These are phyloP conservation scores for Rhododendron ovatum DNA, from an alignment of 148 eudicot species.

Conservation along the genomic window DNA sequence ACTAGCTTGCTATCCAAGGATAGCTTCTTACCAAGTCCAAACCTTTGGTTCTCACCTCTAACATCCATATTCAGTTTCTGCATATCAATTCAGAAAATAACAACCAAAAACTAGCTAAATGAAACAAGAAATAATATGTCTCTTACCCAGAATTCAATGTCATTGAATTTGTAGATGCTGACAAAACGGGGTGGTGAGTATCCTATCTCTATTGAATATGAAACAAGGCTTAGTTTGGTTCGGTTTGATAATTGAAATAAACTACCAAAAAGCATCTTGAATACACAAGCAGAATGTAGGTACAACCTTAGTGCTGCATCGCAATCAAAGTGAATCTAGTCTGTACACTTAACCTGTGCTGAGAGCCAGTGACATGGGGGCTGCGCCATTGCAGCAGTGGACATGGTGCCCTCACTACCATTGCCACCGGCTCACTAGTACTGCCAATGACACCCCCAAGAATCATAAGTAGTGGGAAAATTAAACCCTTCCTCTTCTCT, in stretches of 20 bases:
- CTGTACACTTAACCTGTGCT: too few relatives aligned
- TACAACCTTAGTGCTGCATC: background rate
- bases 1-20: conserved; percentile 60
- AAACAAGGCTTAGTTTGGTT: background rate
- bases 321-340: too few relatives aligned
- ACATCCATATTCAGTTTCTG: conserved; percentile 54
- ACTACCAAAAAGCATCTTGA: background rate
- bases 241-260: background rate
- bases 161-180: background rate
- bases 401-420: too few relatives aligned
- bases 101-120: background rate
- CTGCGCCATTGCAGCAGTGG: too few relatives aligned
- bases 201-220: background rate
- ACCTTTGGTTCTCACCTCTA: conserved; percentile 57
- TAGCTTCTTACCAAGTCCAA: conserved; percentile 61
- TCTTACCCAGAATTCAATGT: background rate
- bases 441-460: too few relatives aligned
- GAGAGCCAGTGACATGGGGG: too few relatives aligned
- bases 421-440: too few relatives aligned
- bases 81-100: conserved; percentile 1
- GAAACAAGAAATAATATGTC: background rate
- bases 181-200: background rate
- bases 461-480: too few relatives aligned
- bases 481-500: too few relatives aligned
- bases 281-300: background rate